Evolutionary conservation across 805 yeast genomes (phyloP), one percentile per base, ranked within the genome.

Genomic region (Lachancea thermotolerans): DNA sequence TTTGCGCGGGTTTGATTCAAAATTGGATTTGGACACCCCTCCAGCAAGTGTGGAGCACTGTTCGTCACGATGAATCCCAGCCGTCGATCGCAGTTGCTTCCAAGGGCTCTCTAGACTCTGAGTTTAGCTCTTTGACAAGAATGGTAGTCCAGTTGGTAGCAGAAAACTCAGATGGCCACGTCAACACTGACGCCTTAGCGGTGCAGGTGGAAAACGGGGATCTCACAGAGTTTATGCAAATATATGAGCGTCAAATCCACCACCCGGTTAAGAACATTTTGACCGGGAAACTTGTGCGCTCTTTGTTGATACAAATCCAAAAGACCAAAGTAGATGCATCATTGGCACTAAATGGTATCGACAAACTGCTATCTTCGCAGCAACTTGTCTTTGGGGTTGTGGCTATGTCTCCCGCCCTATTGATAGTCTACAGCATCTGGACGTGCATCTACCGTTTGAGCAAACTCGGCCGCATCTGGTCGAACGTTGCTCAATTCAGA

Each of bases 311-410:
- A 50, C 98, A 93, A 64, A 71, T 93, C n/a, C 99, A 91, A 63
- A 91, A 93, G 66, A 83, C 95, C 10, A 91, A 91, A 65, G 97
- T 93, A 6, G 99, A 91, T 62, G 96, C 95, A 8, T 89, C 85
- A 32, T 69, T 89, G 4, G 98, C 96, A 0, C 76, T 91, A 49
- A 78, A 76, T 54, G 98, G 98, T 8, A 90, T 93, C 50, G 98
- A 93, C 65, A 82, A 85, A 59, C 69, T 91, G 52, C 73, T 93
- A 37, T 84, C 88, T 62, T 82, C 93, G 41, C 99, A 91, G 67
- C 95, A 93, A 61, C 74, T 91, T 44, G 93, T 93, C n/a, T 87
- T 91, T 68, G 96, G 95, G 1, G 69, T 87, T 17, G 85, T 93
- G 21, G 96, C 97, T 1, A 81, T 93, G 2, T 77, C 90, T 15